These are phyloP conservation scores for Asterionellopsis glacialis DNA, from an alignment of 108 stramenopile species.

Conservation along the genomic window DNA sequence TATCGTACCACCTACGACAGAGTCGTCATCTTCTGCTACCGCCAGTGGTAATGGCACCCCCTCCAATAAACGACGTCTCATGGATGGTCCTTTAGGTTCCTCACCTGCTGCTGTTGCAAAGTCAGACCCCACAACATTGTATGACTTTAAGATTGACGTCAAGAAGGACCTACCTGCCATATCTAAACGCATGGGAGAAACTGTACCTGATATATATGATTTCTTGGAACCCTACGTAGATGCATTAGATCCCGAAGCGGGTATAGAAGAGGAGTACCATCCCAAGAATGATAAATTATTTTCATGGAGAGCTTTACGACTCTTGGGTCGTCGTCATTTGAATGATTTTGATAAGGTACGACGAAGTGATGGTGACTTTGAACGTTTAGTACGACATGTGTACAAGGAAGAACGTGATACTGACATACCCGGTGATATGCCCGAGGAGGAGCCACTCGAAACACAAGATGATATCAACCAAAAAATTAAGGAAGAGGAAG, in stretches of 20 bases:
- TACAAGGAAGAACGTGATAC: slow-evolving; percentile 49
- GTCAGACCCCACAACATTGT: not conserved
- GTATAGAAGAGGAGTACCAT: slow-evolving; percentile 82
- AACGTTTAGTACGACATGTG: slow-evolving; percentile 52
- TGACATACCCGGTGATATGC: slow-evolving; percentile 55
- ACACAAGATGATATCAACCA: slow-evolving; percentile 3
- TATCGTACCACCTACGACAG: too few relatives aligned
- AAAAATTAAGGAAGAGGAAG: slow-evolving; percentile 18
- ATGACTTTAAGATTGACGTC: slow-evolving; percentile 5
- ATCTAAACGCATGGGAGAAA: slow-evolving; percentile 20
- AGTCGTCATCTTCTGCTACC: too few relatives aligned
- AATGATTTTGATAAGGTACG: slow-evolving; percentile 23
- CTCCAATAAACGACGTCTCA: not conserved
- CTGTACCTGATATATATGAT: slow-evolving; percentile 28
- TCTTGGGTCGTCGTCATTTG: slow-evolving; percentile 52
- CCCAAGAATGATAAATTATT: slow-evolving; percentile 70
- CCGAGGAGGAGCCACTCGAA: slow-evolving; percentile 19
- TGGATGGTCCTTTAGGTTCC: not conserved
- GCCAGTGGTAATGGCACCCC: not conserved
- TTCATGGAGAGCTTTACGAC: slow-evolving; percentile 70
- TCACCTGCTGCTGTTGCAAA: not conserved
- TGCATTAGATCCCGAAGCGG: slow-evolving; percentile 77
- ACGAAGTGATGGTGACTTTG: slow-evolving; percentile 57
- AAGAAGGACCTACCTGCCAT: slow-evolving; percentile 21
- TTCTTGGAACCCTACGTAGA: slow-evolving; percentile 74